Percentiles rank a stretch among this genome's conserved stretches.
phyloP scores from a whole-genome alignment of 2,329 filamentous ascomycete genomes.

The Thelonectria olida region DNA sequence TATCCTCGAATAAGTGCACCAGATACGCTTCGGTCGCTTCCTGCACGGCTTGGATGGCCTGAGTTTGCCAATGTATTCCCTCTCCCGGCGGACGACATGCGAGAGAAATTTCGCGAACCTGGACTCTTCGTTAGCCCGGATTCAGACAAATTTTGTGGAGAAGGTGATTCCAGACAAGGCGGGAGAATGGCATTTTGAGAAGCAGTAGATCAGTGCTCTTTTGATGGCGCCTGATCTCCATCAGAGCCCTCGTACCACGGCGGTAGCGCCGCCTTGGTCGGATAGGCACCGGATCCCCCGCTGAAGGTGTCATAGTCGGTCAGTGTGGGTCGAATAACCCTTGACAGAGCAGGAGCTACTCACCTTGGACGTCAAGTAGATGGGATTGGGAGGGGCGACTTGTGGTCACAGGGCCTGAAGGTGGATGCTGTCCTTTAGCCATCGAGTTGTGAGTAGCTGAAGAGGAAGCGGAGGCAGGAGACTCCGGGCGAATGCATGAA shows the following conservation, averaged over 20 bases:
- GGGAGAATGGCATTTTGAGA: slow-evolving; percentile 80
- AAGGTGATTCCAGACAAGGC: slow-evolving; percentile 63
- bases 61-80: slow-evolving; percentile 92
- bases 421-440: no score
- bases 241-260: slow-evolving; percentile 85
- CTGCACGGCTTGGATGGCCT: slow-evolving; percentile 91
- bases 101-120: slow-evolving; percentile 74
- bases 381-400: neutral
- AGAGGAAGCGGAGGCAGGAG: no score
- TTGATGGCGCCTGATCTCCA: slow-evolving; percentile 92
- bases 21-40: slow-evolving; percentile 97
- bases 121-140: slow-evolving; percentile 10
- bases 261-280: slow-evolving; percentile 71
- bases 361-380: neutral
- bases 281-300: slow-evolving; percentile 76
- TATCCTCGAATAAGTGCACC: slow-evolving; percentile 85
- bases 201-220: slow-evolving; percentile 88
- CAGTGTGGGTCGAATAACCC: neutral
- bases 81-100: slow-evolving; percentile 68
- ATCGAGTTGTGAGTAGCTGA: no score
- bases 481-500: no score
- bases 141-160: neutral
- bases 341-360: neutral
- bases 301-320: slow-evolving; percentile 51
- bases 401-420: no score